These are phyloP conservation scores for Jaapia argillacea DNA, from an alignment of 768 basidiomycete genomes.

Conservation along the genomic window DNA sequence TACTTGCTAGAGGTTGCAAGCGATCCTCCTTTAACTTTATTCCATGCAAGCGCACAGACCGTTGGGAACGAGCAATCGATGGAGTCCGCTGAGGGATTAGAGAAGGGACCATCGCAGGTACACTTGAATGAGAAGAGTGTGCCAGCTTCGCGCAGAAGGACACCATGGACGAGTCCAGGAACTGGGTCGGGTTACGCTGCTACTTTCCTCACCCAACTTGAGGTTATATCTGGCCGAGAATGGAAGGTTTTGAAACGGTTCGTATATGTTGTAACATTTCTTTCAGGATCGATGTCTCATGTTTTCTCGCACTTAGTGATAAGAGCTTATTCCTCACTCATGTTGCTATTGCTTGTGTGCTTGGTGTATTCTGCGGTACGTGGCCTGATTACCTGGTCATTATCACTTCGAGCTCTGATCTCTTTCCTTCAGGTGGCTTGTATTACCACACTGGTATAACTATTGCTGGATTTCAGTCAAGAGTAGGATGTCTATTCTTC, in stretches of 20 bases:
- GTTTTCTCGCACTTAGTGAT: conserved; percentile 40
- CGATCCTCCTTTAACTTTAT: conserved; percentile 41
- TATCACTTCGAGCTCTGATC: no score
- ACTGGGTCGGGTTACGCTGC: conserved; percentile 39
- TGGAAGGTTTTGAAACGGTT: conserved; percentile 73
- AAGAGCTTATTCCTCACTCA: conserved; percentile 79
- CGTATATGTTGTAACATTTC: conserved; percentile 7
- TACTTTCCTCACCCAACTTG: conserved; percentile 83
- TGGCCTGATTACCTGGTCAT: no score
- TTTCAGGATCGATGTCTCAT: not conserved
- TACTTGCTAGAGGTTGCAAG: conserved; percentile 85
- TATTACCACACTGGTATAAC: conserved; percentile 73
- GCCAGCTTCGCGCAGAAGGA: conserved; percentile 4
- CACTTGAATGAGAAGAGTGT: conserved; percentile 1
- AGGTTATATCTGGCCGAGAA: conserved; percentile 75
- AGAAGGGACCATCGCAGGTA: conserved; percentile 5
- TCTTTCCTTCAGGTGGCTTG: conserved; percentile 49
- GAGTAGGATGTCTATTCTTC: conserved; percentile 95
- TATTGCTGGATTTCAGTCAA: conserved; percentile 89
- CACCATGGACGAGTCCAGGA: not conserved
- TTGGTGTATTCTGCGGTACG: conserved; percentile 83
- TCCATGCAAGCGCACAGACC: conserved; percentile 18
- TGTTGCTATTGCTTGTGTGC: conserved; percentile 50
- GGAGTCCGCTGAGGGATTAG: conserved; percentile 1
- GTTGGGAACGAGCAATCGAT: conserved; percentile 3